Evolutionary conservation across 805 yeast species (phyloP).

Genomic region (Priceomyces carsonii): DNA sequence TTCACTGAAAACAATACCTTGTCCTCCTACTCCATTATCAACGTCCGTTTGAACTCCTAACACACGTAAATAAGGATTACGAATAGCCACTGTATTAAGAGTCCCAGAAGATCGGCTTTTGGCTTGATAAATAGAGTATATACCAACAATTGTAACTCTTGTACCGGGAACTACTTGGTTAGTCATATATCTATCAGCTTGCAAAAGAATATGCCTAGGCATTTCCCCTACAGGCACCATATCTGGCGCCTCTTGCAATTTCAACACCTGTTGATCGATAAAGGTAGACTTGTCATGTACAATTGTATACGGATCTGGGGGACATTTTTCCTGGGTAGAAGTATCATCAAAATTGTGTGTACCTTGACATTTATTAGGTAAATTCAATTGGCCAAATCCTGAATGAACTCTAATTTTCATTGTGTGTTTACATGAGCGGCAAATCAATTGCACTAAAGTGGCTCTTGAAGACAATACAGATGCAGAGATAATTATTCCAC

Average conservation of each 20-base stretch:
- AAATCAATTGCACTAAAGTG: constrained; percentile 77
- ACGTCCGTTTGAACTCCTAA: constrained; percentile 84
- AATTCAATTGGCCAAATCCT: constrained; percentile 68
- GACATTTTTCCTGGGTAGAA: constrained; percentile 66
- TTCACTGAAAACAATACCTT: constrained; percentile 67
- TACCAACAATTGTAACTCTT: constrained; percentile 87
- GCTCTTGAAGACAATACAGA: constrained; percentile 89
- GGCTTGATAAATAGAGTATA: constrained; percentile 83
- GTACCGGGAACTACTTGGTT: constrained; percentile 95
- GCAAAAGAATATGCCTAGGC: constrained; percentile 89
- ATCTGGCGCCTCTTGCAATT: constrained; percentile 96
- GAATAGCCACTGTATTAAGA: constrained; percentile 73
- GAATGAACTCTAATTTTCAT: constrained; percentile 60
- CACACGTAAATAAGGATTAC: constrained; percentile 87
- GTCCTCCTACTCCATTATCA: constrained; percentile 66
- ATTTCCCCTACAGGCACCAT: constrained; percentile 98
- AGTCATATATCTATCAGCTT: constrained; percentile 86
- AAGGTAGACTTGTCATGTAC: constrained; percentile 93
- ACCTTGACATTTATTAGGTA: constrained; percentile 67
- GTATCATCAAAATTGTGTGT: constrained; percentile 45
- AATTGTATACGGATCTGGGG: constrained; percentile 88
- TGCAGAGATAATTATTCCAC: constrained; percentile 92
- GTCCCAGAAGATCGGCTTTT: constrained; percentile 55
- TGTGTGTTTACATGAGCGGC: constrained; percentile 85
- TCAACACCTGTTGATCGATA: constrained; percentile 91